Base-by-base conservation (phyloP, 2,329 filamentous ascomycete genomes). In the Ceratocystis albifundus region DNA sequence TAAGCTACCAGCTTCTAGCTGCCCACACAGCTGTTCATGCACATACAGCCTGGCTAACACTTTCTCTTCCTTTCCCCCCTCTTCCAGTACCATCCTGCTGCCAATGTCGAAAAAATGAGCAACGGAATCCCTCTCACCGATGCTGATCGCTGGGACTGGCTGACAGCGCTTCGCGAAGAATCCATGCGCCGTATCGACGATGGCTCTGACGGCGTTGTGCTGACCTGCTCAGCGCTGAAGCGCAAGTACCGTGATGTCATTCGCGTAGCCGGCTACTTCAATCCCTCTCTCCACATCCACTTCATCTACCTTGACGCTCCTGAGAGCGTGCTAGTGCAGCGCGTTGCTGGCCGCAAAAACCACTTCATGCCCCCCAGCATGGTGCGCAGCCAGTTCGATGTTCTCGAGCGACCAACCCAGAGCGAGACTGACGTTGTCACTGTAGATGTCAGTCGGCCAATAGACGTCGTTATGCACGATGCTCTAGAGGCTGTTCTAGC, bases 281-380 rank as follows among this genome's bases (percentile, higher is more conserved):
- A 86, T 70, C 83, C 85, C 65, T 82, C 83, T 65, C 83, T 92
- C n/a, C 80, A 83, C 69, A 84, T 97, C 63, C 93, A 96, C 77
- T 97, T 99, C 74, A 86, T 99, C 71, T 99, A 93, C 77, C 86
- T 99, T 48, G 83, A 87, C 70, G 90, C 92, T 0, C 79, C 84
- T 55, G 88, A 95, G 75, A 82, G 86, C 67, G 81, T 89, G 8
- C 82, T 97, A 36, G 79, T 95, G 67, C 78, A 87, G 71, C 84
- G 94, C 7, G 92, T 97, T 7, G 80, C 81, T 44, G 79, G 82
- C 48, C 84, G 94, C 70, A 78, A 92, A 76, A 86, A 86, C 64
- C 94, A 99, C 75, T 99, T 94, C 77, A 96, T 99, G 92, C 93
- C 94, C 72, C 88, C 90, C 71, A 84, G 85, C 72, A 97, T 99